phyloP scores from a whole-genome alignment of 192 early-diverging fungal species.

The Lobosporangium transversale region DNA sequence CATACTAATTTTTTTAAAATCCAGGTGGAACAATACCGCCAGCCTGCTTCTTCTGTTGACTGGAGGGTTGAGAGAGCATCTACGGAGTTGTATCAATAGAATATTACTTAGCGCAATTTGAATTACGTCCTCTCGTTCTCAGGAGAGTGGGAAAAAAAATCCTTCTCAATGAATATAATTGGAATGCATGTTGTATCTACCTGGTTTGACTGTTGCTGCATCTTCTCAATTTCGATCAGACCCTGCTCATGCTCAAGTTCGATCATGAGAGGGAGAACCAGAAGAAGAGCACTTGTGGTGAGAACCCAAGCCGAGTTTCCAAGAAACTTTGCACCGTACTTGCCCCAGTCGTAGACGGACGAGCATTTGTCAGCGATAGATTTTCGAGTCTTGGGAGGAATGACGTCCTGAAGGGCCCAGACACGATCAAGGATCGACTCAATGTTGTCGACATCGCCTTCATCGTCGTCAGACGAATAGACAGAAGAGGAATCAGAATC shows the following conservation, averaged over 20 bases:
- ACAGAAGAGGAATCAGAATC: constrained; percentile 65
- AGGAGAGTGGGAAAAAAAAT: too few relatives aligned
- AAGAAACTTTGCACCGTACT: constrained; percentile 66
- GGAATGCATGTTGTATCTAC: too few relatives aligned
- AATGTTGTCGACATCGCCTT: constrained; percentile 77
- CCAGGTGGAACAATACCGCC: constrained; percentile 45
- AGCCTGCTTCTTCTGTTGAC: constrained; percentile 47
- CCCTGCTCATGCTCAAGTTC: constrained; percentile 90
- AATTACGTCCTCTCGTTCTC: too few relatives aligned
- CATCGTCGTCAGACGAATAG: constrained; percentile 68
- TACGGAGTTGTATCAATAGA: neutral
- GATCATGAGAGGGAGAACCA: constrained; percentile 86
- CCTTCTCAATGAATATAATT: too few relatives aligned
- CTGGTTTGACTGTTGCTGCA: constrained; percentile 62
- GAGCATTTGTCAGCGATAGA: constrained; percentile 67
- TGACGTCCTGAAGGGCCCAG: constrained; percentile 85
- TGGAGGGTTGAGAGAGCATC: constrained; percentile 48
- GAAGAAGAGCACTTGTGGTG: constrained; percentile 83
- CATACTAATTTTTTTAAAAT: constrained; percentile 37
- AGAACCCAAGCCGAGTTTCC: constrained; percentile 92
- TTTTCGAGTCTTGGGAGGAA: constrained; percentile 79
- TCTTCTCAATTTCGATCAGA: constrained; percentile 84
- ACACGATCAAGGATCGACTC: constrained; percentile 88
- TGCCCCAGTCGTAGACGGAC: constrained; percentile 67
- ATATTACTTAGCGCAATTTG: too few relatives aligned